phyloP scores from a whole-genome alignment of 2,329 filamentous ascomycete species.

The Ophiosphaerella korrae region DNA sequence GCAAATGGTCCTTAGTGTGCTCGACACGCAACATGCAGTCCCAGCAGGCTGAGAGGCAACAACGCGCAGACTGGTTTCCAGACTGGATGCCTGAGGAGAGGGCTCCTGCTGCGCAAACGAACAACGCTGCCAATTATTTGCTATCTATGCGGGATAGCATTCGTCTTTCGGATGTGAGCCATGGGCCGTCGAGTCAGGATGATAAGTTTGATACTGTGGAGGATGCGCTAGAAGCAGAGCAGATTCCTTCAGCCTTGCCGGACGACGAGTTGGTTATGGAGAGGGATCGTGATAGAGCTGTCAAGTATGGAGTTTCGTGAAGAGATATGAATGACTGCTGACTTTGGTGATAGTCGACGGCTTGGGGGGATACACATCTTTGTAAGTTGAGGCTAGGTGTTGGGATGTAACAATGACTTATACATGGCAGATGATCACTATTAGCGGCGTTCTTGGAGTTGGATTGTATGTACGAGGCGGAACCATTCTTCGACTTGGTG shows the following conservation, averaged over 20 bases:
- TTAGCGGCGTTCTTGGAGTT: slow-evolving; percentile 7
- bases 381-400: not conserved
- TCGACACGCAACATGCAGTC: not conserved
- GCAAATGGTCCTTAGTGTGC: too few species aligned
- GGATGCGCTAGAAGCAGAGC: not conserved
- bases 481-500: slow-evolving; percentile 8
- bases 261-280: slow-evolving; percentile 1
- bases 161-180: not conserved
- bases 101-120: not conserved
- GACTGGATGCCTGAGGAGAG: not conserved
- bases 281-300: not conserved
- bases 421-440: slow-evolving; percentile 10
- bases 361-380: slow-evolving; percentile 9
- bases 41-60: not conserved
- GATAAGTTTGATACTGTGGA: not conserved
- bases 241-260: not conserved
- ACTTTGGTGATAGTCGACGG: not conserved
- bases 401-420: not conserved
- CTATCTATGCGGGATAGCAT: not conserved
- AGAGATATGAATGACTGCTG: not conserved
- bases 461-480: slow-evolving; percentile 7
- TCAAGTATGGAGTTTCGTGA: not conserved
- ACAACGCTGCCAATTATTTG: not conserved
- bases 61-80: not conserved
- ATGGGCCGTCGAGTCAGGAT: not conserved